Conservation (phyloP, 225 moss, liverwort and hornwort genomes). For the Takakia lepidozioides region DNA sequence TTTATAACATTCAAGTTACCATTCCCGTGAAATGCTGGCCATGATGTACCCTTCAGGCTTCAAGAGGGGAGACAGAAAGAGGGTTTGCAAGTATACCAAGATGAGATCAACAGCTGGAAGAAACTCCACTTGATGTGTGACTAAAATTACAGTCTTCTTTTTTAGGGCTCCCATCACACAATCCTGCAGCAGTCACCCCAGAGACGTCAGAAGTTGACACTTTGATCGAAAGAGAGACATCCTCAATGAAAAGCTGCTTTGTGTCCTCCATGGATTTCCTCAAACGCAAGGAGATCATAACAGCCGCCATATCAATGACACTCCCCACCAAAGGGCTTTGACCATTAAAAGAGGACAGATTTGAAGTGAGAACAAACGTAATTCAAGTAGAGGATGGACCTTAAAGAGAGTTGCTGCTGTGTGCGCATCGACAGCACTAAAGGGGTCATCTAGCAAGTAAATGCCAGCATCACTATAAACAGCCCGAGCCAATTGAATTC, state of each 20-base stretch:
- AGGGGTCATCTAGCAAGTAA: conserved; percentile 65
- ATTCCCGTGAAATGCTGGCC: no score
- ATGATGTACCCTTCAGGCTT: no score
- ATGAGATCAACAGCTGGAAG: conserved; percentile 67
- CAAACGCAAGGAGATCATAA: no score
- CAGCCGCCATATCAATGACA: no score
- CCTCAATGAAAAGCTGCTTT: no score
- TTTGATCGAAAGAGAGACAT: background rate
- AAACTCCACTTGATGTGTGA: conserved; percentile 88
- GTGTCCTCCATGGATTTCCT: no score
- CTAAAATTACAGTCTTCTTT: conserved; percentile 68
- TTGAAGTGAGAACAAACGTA: no score
- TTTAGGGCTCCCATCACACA: conserved; percentile 57
- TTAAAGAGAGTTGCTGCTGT: conserved; percentile 62
- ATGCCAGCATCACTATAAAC: conserved; percentile 61
- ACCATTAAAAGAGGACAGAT: no score
- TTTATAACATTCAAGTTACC: no score
- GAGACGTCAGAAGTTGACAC: background rate
- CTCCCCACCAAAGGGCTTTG: no score
- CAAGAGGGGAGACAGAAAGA: no score
- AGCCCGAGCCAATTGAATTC: conserved; percentile 66
- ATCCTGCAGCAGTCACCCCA: conserved; percentile 20
- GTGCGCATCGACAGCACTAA: conserved; percentile 76
- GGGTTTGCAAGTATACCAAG: conserved; percentile 31
- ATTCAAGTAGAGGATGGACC: conserved; percentile 15